phyloP scores from a whole-genome alignment of 495 filamentous ascomycete species.

The Lophium mytilinum region DNA sequence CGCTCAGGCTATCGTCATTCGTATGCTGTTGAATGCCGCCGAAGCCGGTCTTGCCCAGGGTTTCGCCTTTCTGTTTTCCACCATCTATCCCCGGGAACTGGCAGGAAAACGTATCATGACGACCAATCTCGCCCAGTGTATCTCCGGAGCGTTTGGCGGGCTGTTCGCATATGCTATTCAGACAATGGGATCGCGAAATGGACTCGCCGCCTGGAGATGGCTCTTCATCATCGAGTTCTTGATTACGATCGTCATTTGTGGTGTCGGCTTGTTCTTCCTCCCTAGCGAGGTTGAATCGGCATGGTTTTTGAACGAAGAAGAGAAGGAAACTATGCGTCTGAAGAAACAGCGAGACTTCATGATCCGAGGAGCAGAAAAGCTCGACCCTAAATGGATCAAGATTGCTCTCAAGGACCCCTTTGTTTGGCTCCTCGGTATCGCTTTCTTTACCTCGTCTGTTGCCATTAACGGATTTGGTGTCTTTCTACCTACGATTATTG shows the following conservation, averaged over 20 bases:
- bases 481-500: constrained; percentile 21
- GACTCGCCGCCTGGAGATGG: constrained; percentile 18
- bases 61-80: constrained; percentile 9
- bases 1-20: constrained; percentile 9
- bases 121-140: constrained; percentile 2
- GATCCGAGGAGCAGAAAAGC: constrained; percentile 10
- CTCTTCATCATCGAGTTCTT: constrained; percentile 18
- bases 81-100: constrained; percentile 6
- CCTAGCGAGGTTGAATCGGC: constrained; percentile 5
- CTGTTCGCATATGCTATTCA: constrained; percentile 20
- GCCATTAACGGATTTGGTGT: constrained; percentile 10
- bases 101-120: constrained; percentile 8
- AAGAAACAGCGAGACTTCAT: constrained; percentile 2
- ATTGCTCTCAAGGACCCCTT: constrained; percentile 13
- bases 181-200: constrained; percentile 8
- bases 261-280: constrained; percentile 10
- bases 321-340: constrained; percentile 12
- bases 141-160: constrained; percentile 23
- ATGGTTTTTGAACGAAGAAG: constrained; percentile 15
- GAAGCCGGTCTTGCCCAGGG: constrained; percentile 13
- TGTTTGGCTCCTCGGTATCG: constrained; percentile 2
- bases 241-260: constrained; percentile 13
- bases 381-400: constrained; percentile 9
- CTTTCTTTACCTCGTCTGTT: constrained; percentile 11
- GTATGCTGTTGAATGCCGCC: constrained; percentile 8